Base-by-base conservation (phyloP, 495 filamentous ascomycete species). In the Aspergillus hancockii region DNA sequence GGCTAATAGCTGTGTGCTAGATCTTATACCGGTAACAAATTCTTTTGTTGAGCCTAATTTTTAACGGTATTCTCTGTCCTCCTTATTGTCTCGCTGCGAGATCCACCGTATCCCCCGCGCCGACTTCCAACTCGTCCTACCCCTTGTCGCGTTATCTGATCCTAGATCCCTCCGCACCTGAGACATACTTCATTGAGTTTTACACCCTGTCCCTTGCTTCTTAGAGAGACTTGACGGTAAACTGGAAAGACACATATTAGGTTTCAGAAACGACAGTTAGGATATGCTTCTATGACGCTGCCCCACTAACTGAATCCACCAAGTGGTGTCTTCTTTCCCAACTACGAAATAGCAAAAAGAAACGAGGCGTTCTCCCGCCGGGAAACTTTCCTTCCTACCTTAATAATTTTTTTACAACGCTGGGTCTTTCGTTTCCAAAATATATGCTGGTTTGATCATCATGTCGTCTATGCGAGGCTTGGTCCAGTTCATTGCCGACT, bases 401-500 rank as follows among this genome's bases (percentile, higher is more conserved):
- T 25, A 34, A 47, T 40, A n/a, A 47, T 23, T 1, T 8, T 1
- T 8, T 4, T n/a, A 47, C 9, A 45, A n/a, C n/a, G 8, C 18
- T 14, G 3, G 4, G 41, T 45, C 16, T 2, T 45, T 45, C 41
- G 18, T 6, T 23, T 40, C 36, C 52, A 10, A 38, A 30, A n/a
- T 58, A 36, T 36, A 54, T 54, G 16, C 49, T 52, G 16, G 22
- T 28, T 57, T 50, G 30, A 49, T 23, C 52, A 64, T 22, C 55
- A 79, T 79, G 76, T 85, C 88, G 47, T 91, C 90, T 55, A 93
- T 93, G 90, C 87, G 79, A 79, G 88, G 94, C 16, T 81, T 99
- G 59, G 94, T 98, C 28, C 93, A 97, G 74, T 99, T 99, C 80
- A 98, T 99, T 67, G 95, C 95, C 57, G 95, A 99, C 73, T 74